These are phyloP conservation scores for Phymatotrichopsis omnivora DNA, from an alignment of 2,329 filamentous ascomycete species.

Conservation along the genomic window DNA sequence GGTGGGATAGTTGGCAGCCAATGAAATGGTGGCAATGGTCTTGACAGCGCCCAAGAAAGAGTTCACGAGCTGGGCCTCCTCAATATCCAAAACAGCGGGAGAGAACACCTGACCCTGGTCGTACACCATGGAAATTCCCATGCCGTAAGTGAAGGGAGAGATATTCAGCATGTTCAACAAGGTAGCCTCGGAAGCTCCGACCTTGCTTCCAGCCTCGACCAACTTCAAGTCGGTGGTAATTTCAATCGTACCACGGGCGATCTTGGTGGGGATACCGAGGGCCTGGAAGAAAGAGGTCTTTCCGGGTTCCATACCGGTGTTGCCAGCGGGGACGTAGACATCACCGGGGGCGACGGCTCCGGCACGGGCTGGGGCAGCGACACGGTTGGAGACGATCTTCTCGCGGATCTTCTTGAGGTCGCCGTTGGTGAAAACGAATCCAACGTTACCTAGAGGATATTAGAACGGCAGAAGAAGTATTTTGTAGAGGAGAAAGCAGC, in stretches of 20 bases:
- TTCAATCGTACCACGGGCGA: constrained; percentile 99
- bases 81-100: constrained; percentile 77
- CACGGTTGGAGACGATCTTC: constrained; percentile 93
- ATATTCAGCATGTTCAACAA: constrained; percentile 99
- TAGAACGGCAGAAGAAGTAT: constrained; percentile 10
- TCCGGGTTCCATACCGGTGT: constrained; percentile 99
- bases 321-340: constrained; percentile 92
- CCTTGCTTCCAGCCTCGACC: constrained; percentile 83
- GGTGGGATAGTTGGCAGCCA: constrained; percentile 91
- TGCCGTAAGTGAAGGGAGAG: constrained; percentile 98
- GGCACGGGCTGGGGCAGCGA: constrained; percentile 93
- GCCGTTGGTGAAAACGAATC: constrained; percentile 98
- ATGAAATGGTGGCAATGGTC: constrained; percentile 81
- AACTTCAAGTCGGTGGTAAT: constrained; percentile 97
- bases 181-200: constrained; percentile 97
- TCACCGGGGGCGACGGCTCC: constrained; percentile 90
- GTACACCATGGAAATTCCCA: constrained; percentile 94
- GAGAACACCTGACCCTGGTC: constrained; percentile 92
- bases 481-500: neutral
- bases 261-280: constrained; percentile 99
- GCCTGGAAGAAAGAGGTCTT: constrained; percentile 99
- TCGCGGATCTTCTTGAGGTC: constrained; percentile 89
- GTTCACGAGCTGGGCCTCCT: constrained; percentile 86
- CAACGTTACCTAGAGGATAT: constrained; percentile 64
- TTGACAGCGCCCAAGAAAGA: constrained; percentile 69